These are phyloP conservation scores for Ustilago crameri DNA, from an alignment of 1,284 basidiomycete genomes.

Conservation along the genomic window DNA sequence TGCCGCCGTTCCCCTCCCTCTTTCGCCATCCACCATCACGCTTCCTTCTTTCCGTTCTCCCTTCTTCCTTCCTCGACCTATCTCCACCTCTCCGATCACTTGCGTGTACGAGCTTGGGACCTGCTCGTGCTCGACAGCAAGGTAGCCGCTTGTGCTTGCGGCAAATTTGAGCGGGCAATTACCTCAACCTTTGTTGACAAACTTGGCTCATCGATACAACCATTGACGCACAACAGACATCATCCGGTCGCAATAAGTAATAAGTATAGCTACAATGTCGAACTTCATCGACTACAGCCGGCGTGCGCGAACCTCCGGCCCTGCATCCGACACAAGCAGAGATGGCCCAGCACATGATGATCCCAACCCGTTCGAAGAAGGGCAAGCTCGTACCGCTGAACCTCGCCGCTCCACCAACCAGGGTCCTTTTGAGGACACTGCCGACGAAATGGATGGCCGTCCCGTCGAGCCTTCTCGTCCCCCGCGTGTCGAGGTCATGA, in stretches of 20 bases:
- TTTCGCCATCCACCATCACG: not conserved
- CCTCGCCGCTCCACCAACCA: slow-evolving; percentile 15
- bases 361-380: slow-evolving; percentile 21
- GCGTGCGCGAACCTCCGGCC: slow-evolving; percentile 25
- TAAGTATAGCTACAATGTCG: slow-evolving; percentile 11
- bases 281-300: slow-evolving; percentile 56
- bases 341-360: slow-evolving; percentile 6
- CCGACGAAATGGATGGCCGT: slow-evolving; percentile 16
- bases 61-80: not conserved
- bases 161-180: not conserved
- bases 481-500: slow-evolving; percentile 32
- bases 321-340: slow-evolving; percentile 32
- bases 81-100: not conserved
- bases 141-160: slow-evolving; percentile 10
- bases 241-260: not conserved
- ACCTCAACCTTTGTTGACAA: not conserved
- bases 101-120: slow-evolving; percentile 17
- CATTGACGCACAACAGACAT: too few relatives aligned
- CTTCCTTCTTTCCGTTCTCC: not conserved
- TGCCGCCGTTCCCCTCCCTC: not conserved
- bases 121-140: slow-evolving; percentile 21
- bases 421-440: slow-evolving; percentile 17
- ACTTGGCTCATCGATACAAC: too few relatives aligned
- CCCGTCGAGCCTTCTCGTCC: slow-evolving; percentile 17
- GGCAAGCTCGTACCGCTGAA: not conserved